A percentile compares a stretch with the other conserved stretches of the same genome.
Evolutionary conservation across 2,329 filamentous ascomycete species (phyloP).

Genomic region (Neonectria hederae): DNA sequence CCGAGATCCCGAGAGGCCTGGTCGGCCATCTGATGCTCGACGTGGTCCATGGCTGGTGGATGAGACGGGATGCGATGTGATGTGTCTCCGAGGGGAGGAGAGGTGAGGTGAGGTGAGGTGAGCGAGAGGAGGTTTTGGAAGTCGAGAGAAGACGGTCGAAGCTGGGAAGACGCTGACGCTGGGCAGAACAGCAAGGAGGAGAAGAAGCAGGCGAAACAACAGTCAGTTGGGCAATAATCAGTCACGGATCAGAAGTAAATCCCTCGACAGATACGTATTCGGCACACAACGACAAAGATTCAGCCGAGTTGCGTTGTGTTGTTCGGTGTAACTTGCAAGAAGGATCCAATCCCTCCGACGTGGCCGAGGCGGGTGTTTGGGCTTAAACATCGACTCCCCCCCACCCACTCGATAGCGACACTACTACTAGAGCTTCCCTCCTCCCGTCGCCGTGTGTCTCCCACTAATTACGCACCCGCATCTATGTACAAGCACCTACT

Average conservation of each 20-base stretch:
- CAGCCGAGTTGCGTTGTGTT: background rate
- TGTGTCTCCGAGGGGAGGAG: background rate
- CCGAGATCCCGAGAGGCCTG: conserved; percentile 58
- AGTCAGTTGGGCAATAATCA: background rate
- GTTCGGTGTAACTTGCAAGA: background rate
- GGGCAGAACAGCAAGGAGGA: background rate
- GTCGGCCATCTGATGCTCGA: conserved; percentile 64
- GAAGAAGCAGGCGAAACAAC: background rate
- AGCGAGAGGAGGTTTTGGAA: background rate
- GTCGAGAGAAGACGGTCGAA: background rate
- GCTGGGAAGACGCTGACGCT: background rate
- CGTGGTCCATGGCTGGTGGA: conserved; percentile 61
- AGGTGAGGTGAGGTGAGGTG: background rate
- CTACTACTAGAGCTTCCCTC: background rate
- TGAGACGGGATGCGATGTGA: background rate
- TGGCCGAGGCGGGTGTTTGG: conserved; percentile 5
- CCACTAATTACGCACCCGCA: background rate
- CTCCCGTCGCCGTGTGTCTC: no score
- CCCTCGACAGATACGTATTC: background rate
- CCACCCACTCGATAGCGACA: background rate
- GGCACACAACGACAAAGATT: background rate
- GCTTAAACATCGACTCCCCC: background rate
- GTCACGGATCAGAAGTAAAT: background rate
- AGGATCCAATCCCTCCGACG: conserved; percentile 7
- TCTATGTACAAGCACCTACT: background rate